Evolutionary conservation across 345 rosid genomes (phyloP).

Genomic region (Raphanus raphanistrum): DNA sequence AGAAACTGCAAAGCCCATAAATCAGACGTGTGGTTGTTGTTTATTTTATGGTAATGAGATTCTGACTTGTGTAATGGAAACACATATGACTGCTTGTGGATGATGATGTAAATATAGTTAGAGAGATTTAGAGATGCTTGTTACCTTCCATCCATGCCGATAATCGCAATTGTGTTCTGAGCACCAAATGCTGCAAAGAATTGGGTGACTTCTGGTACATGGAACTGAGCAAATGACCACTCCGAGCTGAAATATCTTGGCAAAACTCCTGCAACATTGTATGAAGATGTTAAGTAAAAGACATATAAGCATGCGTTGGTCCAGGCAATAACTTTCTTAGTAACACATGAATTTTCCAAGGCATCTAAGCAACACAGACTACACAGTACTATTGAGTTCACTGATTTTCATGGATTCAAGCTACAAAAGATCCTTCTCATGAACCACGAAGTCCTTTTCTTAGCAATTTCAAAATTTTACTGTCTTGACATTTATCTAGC

Average conservation of each 20-base stretch:
- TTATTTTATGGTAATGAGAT: not conserved
- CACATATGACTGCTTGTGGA: not conserved
- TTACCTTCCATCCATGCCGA: constrained; percentile 91
- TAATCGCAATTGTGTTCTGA: constrained; percentile 64
- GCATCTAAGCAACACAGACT: not conserved
- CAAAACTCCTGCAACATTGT: constrained; percentile 59
- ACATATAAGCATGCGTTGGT: constrained; percentile 12
- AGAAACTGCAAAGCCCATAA: constrained; percentile 62
- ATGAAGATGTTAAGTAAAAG: constrained; percentile 6
- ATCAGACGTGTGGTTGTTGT: not conserved
- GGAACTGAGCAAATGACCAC: constrained; percentile 95
- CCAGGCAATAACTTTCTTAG: constrained; percentile 3
- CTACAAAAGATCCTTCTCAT: not conserved
- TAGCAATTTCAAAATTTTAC: not conserved
- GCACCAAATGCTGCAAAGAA: constrained; percentile 85
- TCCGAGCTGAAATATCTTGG: constrained; percentile 97
- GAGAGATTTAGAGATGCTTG: not conserved
- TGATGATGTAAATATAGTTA: not conserved
- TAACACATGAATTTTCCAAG: not conserved
- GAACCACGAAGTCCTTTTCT: not conserved
- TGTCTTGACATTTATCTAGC: not conserved
- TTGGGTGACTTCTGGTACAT: constrained; percentile 67
- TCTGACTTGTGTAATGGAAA: not conserved
- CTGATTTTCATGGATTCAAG: not conserved
- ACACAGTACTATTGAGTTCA: not conserved